Conservation (phyloP, 768 basidiomycete species). For the Daedalea quercina region DNA sequence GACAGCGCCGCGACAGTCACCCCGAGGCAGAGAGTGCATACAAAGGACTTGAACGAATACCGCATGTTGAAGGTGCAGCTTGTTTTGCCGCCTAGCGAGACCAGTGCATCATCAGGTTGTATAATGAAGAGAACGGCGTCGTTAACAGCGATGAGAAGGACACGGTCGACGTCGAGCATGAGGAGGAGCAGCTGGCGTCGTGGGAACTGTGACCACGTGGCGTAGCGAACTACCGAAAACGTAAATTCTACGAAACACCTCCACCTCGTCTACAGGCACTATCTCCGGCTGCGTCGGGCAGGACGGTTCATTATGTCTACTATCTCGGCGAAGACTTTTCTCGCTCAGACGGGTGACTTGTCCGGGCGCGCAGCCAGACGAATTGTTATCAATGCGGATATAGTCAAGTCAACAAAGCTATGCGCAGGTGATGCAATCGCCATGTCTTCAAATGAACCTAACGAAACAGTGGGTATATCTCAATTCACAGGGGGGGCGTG, state of each 20-base stretch:
- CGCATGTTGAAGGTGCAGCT: no score
- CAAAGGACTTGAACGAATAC: not conserved
- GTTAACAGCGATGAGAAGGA: no score
- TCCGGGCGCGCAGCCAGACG: conserved; percentile 51
- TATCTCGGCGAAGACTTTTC: conserved; percentile 18
- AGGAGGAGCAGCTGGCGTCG: no score
- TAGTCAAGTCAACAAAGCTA: conserved; percentile 52
- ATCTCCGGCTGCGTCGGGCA: no score
- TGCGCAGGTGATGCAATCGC: conserved; percentile 66
- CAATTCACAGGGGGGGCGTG: not conserved
- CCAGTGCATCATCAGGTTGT: no score
- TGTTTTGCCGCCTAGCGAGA: no score
- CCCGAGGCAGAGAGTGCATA: not conserved
- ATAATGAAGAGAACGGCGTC: no score
- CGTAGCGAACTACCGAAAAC: not conserved
- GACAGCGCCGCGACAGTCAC: conserved; percentile 4
- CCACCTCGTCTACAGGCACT: not conserved
- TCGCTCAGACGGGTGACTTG: conserved; percentile 13
- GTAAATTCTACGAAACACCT: not conserved
- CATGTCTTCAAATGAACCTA: conserved; percentile 35
- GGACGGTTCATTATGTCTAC: conserved; percentile 13
- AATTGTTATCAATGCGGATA: conserved; percentile 55
- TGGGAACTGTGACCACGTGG: not conserved
- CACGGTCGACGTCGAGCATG: no score
- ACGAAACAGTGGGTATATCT: conserved; percentile 28